Conservation (phyloP, 148 eudicot genomes). For the Bassia scoparia region DNA sequence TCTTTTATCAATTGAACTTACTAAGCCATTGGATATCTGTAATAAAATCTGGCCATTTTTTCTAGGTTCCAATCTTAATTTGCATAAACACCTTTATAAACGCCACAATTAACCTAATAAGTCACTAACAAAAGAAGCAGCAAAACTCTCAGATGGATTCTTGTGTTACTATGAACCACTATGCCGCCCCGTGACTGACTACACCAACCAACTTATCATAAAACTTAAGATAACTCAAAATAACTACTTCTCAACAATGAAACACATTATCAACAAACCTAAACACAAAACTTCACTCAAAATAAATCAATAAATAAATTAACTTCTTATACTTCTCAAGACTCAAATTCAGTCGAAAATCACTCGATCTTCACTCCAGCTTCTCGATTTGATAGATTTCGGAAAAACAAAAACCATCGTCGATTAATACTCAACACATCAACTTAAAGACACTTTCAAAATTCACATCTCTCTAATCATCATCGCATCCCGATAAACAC, state of each 20-base stretch:
- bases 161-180: no score
- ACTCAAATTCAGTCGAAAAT: neutral
- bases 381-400: slow-evolving; percentile 6
- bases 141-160: neutral
- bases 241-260: no score
- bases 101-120: neutral
- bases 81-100: no score
- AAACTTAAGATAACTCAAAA: no score
- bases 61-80: neutral
- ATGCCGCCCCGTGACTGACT: no score
- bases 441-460: neutral
- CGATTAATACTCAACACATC: no score
- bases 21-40: neutral
- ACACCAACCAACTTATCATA: no score
- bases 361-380: slow-evolving; percentile 10
- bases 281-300: no score
- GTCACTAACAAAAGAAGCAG: neutral
- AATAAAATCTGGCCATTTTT: neutral
- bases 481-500: neutral
- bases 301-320: neutral
- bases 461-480: neutral
- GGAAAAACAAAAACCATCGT: neutral
- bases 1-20: neutral
- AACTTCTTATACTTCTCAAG: neutral
- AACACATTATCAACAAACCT: no score